Evolutionary conservation across 2,329 filamentous ascomycete species (phyloP), one percentile per base, ranked within the genome.

Genomic region (Trichophyton verrucosum): DNA sequence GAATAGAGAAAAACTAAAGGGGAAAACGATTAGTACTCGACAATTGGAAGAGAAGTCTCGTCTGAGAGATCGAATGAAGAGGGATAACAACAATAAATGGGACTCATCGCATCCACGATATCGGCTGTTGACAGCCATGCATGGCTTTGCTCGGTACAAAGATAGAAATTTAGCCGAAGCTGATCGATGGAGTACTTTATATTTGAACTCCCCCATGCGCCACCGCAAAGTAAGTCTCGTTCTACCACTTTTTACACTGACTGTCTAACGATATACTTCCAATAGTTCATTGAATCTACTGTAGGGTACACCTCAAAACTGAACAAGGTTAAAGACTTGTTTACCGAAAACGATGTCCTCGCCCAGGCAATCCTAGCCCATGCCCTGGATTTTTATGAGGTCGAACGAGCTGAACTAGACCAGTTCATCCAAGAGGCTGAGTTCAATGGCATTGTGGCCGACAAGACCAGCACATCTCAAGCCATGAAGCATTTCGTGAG

Each of bases 271-370:
- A 17, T 2, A 13, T 46, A 36, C 36, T 4, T 15, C 47, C 11
- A n/a, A 38, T 57, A 80, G 76, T 24, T 81, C 1, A 77, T 86
- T 1, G 81, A 85, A 63, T 78, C 80, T n/a, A 72, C 78, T 1
- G 69, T 85, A 46, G 75, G 81, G 55, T 86, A 84, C 65, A 79
- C 80, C 1, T 78, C 81, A 61, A 83, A 81, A 64, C 76, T 83
- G 17, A 68, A 73, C 13, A 70, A 70, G 0, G 70, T 77, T 8
- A 76, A 80, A 9, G 62, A 72, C 22, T 71, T 79, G 4, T 71
- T 82, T 13, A 68, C 68, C 1, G 63, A 68, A 3, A 83, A 83
- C 64, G 75, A 77, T 8, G 62, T 68, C 0, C 63, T 83, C 1
- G 81, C 78, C 38, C 68, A 76, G 36, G 69, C 68, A 8, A 80